A percentile compares a stretch with the other conserved stretches of the same genome.
These are phyloP conservation scores for Aspergillus brasiliensis DNA, from an alignment of 2,329 filamentous ascomycete species.

Conservation along the genomic window DNA sequence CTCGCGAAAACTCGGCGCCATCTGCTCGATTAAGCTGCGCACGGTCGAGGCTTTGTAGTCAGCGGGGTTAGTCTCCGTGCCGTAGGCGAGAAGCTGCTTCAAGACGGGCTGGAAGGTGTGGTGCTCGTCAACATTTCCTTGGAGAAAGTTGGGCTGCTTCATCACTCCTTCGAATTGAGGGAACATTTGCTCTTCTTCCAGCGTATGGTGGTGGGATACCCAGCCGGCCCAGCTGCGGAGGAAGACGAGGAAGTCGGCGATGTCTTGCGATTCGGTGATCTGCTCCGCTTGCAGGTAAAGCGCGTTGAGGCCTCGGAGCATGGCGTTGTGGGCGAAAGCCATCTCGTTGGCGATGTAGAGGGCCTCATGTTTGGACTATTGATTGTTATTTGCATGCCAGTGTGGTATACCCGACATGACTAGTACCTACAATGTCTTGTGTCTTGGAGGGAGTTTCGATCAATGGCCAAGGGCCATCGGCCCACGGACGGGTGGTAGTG, in stretches of 20 bases:
- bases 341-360: conserved; percentile 8
- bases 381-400: no score
- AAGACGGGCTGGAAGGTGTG: not conserved
- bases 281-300: conserved; percentile 4
- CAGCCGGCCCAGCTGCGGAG: not conserved
- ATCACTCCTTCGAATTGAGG: not conserved
- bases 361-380: not conserved
- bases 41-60: not conserved
- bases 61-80: not conserved
- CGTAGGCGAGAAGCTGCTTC: not conserved
- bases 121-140: not conserved
- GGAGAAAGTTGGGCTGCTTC: not conserved
- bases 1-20: not conserved
- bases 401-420: no score
- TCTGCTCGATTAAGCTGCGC: not conserved
- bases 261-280: not conserved
- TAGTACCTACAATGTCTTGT: not conserved
- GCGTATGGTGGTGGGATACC: conserved; percentile 5
- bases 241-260: conserved; percentile 7
- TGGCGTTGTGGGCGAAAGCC: conserved; percentile 6
- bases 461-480: conserved; percentile 2
- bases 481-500: not conserved
- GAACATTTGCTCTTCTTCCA: conserved; percentile 9
- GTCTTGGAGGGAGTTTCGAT: conserved; percentile 2
- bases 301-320: conserved; percentile 3